Base-by-base conservation (phyloP, 331 rosid species). In the Rhamnella rubrinervis region DNA sequence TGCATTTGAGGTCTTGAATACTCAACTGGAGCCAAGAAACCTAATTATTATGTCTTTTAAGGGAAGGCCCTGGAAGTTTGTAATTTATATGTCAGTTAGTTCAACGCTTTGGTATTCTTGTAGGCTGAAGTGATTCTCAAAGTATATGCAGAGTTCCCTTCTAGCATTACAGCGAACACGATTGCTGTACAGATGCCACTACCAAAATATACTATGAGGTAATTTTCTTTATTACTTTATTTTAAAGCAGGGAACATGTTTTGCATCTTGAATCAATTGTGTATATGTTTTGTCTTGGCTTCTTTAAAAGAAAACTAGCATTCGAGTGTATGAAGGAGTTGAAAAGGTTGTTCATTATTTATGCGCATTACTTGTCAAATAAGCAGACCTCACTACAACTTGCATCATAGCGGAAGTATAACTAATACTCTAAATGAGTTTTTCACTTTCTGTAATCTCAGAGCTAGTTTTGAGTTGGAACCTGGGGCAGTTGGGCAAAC, bases 401-500 rank as follows among this genome's bases (percentile, higher is more conserved):
- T 55, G 74, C 40, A 56, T 67, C 26, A 28, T 47, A 55, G 40
- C 40, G 31, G 19, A 31, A 15, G 35, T 59, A 16, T 31, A 31
- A 31, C 35, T 31, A 31, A 31, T 31, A 31, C 35, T 31, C 35
- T 31, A 3, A 31, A 31, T 31, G 35, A 31, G 35, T 31, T 38
- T 6, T 44, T 61, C 25, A 55, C 47, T 40, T 57, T 52, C n/a
- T 77, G 40, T 70, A 78, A 63, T 83, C 68, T 68, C 88, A 91
- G 93, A 75, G 88, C 88, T 59, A 91, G 93, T 84, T 91, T 86
- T 83, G 97, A 86, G 83, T 77, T 86, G 85, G 97, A 91, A 77
- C 78, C 91, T 62, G 89, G 93, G 67, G 89, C 91, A 63, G 66
- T 70, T 72, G 96, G 96, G 73, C 96, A 91, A 63, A 81, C 88